Evolutionary conservation across 345 rosid genomes (phyloP).

Genomic region (Salix exigua): DNA sequence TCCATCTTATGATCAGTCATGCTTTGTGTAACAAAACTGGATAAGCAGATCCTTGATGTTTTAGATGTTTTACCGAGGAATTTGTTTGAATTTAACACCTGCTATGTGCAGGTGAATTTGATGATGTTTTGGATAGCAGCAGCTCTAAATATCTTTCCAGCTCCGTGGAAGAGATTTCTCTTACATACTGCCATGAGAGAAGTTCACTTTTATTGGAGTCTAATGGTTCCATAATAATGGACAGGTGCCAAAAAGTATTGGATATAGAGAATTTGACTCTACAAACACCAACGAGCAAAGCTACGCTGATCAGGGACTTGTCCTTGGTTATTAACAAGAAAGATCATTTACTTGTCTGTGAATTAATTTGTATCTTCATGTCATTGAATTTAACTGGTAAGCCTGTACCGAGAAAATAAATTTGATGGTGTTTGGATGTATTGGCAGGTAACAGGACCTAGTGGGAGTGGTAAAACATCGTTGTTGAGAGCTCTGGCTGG

Average conservation of each 20-base stretch:
- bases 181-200: conserved; percentile 36
- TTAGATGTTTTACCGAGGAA: neutral
- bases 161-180: conserved; percentile 48
- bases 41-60: neutral
- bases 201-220: conserved; percentile 35
- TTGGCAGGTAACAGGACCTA: conserved; percentile 80
- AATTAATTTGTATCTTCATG: conserved; percentile 16
- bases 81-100: conserved; percentile 11
- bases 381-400: conserved; percentile 15
- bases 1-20: conserved; percentile 6
- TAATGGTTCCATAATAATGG: conserved; percentile 48
- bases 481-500: conserved; percentile 92
- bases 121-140: conserved; percentile 64
- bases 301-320: conserved; percentile 66
- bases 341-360: conserved; percentile 77
- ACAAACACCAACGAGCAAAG: conserved; percentile 68
- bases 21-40: neutral
- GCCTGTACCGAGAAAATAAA: conserved; percentile 11
- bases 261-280: conserved; percentile 64
- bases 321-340: conserved; percentile 47
- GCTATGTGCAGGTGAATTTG: conserved; percentile 77
- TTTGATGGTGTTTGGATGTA: conserved; percentile 17
- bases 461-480: conserved; percentile 96
- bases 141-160: conserved; percentile 39
- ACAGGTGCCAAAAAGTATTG: conserved; percentile 40